Conservation (phyloP, 2,329 filamentous ascomycete species). For the Botryosphaeria agaves region DNA sequence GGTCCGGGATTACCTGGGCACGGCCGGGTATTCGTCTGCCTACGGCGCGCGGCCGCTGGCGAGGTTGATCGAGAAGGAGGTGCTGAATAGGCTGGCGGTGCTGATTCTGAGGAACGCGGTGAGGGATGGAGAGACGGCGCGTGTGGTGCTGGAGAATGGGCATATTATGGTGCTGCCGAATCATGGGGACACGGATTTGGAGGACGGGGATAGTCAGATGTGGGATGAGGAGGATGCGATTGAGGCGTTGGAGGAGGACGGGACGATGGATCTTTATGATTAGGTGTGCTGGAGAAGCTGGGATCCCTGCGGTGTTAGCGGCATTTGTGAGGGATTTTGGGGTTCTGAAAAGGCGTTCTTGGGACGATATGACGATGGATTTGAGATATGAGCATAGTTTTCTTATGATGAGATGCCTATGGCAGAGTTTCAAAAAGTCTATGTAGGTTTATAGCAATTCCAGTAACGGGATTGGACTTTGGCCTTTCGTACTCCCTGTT, state of each 20-base stretch:
- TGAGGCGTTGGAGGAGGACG: slow-evolving; percentile 35
- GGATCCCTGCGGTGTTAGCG: too few species aligned
- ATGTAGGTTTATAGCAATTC: too few species aligned
- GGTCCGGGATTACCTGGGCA: slow-evolving; percentile 85
- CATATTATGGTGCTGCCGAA: slow-evolving; percentile 72
- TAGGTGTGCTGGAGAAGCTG: background rate
- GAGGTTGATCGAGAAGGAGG: slow-evolving; percentile 89
- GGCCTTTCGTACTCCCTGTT: too few species aligned
- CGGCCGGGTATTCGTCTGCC: slow-evolving; percentile 81
- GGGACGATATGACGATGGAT: too few species aligned
- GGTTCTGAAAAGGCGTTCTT: too few species aligned
- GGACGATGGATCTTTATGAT: slow-evolving; percentile 1
- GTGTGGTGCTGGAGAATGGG: slow-evolving; percentile 61
- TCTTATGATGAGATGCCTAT: too few species aligned
- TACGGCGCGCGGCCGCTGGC: slow-evolving; percentile 84
- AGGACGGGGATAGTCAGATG: slow-evolving; percentile 53
- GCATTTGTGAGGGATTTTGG: too few species aligned
- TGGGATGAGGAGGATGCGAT: slow-evolving; percentile 58
- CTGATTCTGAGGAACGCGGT: slow-evolving; percentile 76
- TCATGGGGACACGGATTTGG: slow-evolving; percentile 45
- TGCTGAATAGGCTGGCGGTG: slow-evolving; percentile 83
- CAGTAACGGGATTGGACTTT: too few species aligned
- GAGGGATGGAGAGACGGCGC: slow-evolving; percentile 67
- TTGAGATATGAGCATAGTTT: too few species aligned
- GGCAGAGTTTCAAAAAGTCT: too few species aligned